phyloP scores from a whole-genome alignment of 2,329 filamentous ascomycete species.

The Mariannaea elegans region DNA sequence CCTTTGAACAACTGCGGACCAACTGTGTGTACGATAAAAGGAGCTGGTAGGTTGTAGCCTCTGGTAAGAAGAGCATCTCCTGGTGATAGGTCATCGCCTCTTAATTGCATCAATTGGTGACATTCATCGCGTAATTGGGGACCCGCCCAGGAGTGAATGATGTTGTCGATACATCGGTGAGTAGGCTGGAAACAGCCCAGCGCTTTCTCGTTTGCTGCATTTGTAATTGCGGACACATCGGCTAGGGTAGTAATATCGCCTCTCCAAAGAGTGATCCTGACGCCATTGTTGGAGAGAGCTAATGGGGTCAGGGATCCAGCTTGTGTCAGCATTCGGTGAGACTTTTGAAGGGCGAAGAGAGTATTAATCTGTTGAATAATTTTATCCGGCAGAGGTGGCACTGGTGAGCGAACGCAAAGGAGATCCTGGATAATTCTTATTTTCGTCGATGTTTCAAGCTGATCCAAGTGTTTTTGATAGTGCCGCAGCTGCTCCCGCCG shows the following conservation, averaged over 20 bases:
- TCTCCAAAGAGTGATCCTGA: conserved; percentile 24
- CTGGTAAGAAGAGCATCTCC: conserved; percentile 26
- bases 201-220: conserved; percentile 32
- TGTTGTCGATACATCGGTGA: conserved; percentile 37
- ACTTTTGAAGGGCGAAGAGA: conserved; percentile 4
- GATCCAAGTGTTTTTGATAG: conserved; percentile 20
- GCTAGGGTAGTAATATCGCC: conserved; percentile 35
- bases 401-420: conserved; percentile 26
- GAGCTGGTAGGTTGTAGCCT: conserved; percentile 19
- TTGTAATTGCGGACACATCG: conserved; percentile 30
- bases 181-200: conserved; percentile 36
- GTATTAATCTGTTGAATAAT: conserved; percentile 25
- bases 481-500: conserved; percentile 14
- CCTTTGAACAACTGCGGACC: conserved; percentile 25
- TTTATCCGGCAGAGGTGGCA: conserved; percentile 5
- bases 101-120: conserved; percentile 18
- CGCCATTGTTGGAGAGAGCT: neutral
- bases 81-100: conserved; percentile 1
- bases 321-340: conserved; percentile 18
- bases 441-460: conserved; percentile 29
- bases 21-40: conserved; percentile 30
- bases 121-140: conserved; percentile 32
- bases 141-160: conserved; percentile 33
- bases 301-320: neutral
- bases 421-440: conserved; percentile 22